Evolutionary conservation across 2,329 filamentous ascomycete species (phyloP).

Genomic region (Scedosporium boydii): DNA sequence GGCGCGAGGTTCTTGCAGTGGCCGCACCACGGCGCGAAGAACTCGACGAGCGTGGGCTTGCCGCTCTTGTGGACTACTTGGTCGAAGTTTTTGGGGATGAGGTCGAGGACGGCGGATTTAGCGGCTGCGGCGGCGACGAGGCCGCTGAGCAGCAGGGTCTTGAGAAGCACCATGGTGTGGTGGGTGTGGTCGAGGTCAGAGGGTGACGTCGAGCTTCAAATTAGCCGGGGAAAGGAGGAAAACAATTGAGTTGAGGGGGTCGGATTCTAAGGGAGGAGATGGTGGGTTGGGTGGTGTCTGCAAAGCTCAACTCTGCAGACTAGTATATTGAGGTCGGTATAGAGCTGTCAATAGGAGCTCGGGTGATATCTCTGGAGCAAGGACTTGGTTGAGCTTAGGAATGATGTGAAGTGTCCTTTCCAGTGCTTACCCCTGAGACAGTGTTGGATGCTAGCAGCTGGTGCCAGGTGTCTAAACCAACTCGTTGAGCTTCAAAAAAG

Average conservation of each 20-base stretch:
- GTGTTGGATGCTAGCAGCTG: background rate
- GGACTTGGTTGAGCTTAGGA: too few relatives aligned
- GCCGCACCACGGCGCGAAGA: slow-evolving; percentile 98
- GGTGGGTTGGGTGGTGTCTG: background rate
- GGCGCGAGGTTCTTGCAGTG: slow-evolving; percentile 98
- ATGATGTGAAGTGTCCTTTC: too few relatives aligned
- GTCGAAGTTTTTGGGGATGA: slow-evolving; percentile 88
- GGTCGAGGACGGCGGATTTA: slow-evolving; percentile 79
- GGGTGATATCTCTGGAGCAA: too few relatives aligned
- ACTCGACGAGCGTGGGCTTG: slow-evolving; percentile 93
- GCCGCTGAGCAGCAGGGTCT: slow-evolving; percentile 49
- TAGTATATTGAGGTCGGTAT: background rate
- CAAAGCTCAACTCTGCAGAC: background rate
- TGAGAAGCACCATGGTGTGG: slow-evolving; percentile 44
- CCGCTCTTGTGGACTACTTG: slow-evolving; percentile 78
- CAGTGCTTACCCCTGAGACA: too few relatives aligned
- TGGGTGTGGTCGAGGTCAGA: background rate
- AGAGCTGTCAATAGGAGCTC: background rate
- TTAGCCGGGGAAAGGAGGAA: too few relatives aligned
- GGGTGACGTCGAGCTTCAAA: background rate
- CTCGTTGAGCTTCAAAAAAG: background rate
- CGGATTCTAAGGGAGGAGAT: background rate
- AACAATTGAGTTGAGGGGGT: too few relatives aligned
- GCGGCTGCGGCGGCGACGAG: slow-evolving; percentile 49
- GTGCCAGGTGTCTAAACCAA: background rate